phyloP scores from a whole-genome alignment of 2,329 filamentous ascomycete species.

The Pseudogymnoascus sp. region DNA sequence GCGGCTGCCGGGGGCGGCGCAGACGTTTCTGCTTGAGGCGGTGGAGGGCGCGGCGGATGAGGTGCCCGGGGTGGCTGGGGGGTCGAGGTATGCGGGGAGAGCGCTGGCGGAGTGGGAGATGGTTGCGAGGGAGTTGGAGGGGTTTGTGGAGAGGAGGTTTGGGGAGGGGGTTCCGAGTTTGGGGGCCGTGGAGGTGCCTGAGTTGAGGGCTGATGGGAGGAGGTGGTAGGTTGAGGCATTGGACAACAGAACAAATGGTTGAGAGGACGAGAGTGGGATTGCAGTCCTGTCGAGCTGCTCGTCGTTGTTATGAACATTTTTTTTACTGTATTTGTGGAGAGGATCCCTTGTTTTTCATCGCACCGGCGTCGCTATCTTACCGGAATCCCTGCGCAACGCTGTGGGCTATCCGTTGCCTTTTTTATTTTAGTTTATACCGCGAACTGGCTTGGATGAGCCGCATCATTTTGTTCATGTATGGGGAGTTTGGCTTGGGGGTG shows the following conservation, averaged over 20 bases:
- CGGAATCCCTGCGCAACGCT: not conserved
- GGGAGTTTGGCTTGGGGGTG: not conserved
- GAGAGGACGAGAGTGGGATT: not conserved
- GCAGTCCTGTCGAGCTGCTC: not conserved
- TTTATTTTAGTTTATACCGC: not conserved
- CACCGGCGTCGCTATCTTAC: not conserved
- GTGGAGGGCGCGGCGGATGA: slow-evolving; percentile 23
- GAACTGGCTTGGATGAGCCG: not conserved
- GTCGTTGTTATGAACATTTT: not conserved
- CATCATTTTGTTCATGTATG: not conserved
- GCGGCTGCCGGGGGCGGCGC: slow-evolving; percentile 61
- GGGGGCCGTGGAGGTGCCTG: slow-evolving; percentile 61
- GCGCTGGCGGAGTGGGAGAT: slow-evolving; percentile 72
- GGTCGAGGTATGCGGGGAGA: slow-evolving; percentile 57
- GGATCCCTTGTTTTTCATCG: not conserved
- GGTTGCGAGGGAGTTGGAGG: slow-evolving; percentile 70
- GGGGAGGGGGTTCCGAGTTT: slow-evolving; percentile 63
- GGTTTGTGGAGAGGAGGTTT: slow-evolving; percentile 67
- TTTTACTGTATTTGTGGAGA: not conserved
- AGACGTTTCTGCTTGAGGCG: slow-evolving; percentile 47
- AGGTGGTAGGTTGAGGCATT: slow-evolving; percentile 27
- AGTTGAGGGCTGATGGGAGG: slow-evolving; percentile 56
- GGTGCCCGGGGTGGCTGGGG: slow-evolving; percentile 19
- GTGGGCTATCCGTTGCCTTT: not conserved
- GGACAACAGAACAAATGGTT: not conserved